Evolutionary conservation across 345 rosid genomes (phyloP).

Genomic region (Abelmoschus esculentus): DNA sequence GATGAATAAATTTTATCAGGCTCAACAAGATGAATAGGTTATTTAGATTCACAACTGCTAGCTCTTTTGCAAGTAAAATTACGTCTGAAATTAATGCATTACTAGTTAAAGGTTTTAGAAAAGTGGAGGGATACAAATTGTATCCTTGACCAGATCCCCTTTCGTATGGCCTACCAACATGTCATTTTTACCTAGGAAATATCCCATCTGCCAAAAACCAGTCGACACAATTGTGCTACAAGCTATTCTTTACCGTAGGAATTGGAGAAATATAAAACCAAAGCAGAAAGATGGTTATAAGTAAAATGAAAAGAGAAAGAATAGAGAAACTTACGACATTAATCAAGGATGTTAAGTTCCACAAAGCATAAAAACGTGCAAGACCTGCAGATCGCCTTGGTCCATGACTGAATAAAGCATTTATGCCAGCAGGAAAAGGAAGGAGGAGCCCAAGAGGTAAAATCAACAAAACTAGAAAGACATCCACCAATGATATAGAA

Average conservation of each 20-base stretch:
- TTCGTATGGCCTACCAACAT: neutral
- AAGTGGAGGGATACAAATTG: neutral
- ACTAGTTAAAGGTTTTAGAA: neutral
- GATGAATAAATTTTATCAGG: neutral
- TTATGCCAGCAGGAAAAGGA: slow-evolving; percentile 98
- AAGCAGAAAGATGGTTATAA: neutral
- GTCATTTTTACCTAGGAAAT: too few species aligned
- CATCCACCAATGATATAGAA: slow-evolving; percentile 80
- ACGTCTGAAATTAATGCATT: neutral
- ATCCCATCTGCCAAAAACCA: too few species aligned
- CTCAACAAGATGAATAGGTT: neutral
- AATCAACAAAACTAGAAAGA: slow-evolving; percentile 77
- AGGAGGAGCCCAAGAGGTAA: slow-evolving; percentile 88
- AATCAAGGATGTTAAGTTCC: neutral
- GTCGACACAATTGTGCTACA: too few species aligned
- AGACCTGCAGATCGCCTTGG: slow-evolving; percentile 88
- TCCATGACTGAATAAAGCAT: slow-evolving; percentile 73
- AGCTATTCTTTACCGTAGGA: neutral
- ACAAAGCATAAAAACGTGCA: slow-evolving; percentile 58
- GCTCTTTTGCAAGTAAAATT: neutral
- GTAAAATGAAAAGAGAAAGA: neutral
- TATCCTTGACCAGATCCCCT: neutral
- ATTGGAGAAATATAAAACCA: neutral
- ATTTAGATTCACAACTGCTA: neutral
- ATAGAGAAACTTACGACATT: neutral